Percentiles rank a stretch among this genome's conserved stretches.
These are phyloP conservation scores for Tricholoma hemisulphureum DNA, from an alignment of 768 basidiomycete genomes.

Conservation along the genomic window DNA sequence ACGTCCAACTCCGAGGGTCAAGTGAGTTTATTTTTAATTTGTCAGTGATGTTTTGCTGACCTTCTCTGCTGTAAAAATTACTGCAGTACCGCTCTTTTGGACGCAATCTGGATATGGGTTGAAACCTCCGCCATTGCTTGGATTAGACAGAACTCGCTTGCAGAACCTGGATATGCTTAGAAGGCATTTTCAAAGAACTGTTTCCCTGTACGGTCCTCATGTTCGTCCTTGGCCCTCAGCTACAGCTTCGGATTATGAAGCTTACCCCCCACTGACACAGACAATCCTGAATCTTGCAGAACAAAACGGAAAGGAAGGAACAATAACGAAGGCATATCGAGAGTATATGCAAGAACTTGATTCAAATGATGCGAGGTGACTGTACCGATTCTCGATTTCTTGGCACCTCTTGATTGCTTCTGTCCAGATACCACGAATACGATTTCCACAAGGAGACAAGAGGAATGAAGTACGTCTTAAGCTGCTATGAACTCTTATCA, in stretches of 20 bases:
- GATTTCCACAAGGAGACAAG: conserved; percentile 93
- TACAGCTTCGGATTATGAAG: not conserved
- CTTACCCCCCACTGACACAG: conserved; percentile 36
- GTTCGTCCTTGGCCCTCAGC: conserved; percentile 36
- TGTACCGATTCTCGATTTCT: not conserved
- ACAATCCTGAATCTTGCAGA: conserved; percentile 89
- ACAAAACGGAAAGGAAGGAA: conserved; percentile 82
- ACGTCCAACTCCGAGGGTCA: conserved; percentile 90
- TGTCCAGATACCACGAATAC: conserved; percentile 71
- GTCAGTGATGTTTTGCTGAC: not conserved
- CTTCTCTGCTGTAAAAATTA: conserved; percentile 9
- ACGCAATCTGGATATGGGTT: conserved; percentile 82
- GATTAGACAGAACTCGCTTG: conserved; percentile 66
- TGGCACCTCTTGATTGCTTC: conserved; percentile 3
- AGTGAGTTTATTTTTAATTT: conserved; percentile 45
- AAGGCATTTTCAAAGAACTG: conserved; percentile 69
- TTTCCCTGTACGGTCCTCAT: conserved; percentile 73
- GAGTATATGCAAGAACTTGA: conserved; percentile 61
- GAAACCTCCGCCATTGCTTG: conserved; percentile 83
- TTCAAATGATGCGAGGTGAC: conserved; percentile 54
- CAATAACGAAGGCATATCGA: conserved; percentile 74
- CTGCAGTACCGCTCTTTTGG: conserved; percentile 87
- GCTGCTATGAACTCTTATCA: not conserved
- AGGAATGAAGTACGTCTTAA: conserved; percentile 79
- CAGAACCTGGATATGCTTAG: conserved; percentile 71